Percentiles rank a stretch among this genome's conserved stretches.
phyloP scores from a whole-genome alignment of 129 eudicot species.

The Arctium lappa region DNA sequence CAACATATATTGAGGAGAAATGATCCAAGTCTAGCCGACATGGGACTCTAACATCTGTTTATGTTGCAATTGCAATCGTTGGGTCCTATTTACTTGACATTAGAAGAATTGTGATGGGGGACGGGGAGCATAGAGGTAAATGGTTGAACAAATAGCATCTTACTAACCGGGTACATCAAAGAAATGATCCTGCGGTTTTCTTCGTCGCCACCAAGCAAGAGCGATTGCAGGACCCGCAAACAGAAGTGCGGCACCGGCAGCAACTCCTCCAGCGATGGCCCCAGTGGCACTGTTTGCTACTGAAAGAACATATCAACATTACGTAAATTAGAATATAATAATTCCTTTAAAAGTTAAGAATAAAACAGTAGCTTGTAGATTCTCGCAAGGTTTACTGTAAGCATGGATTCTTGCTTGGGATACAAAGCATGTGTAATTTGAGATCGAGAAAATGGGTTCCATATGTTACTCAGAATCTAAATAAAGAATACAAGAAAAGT shows the following conservation, averaged over 20 bases:
- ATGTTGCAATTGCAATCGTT: too few relatives aligned
- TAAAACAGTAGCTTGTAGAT: background rate
- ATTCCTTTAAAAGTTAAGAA: background rate
- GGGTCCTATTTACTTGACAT: too few relatives aligned
- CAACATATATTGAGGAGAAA: too few relatives aligned
- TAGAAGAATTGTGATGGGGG: too few relatives aligned
- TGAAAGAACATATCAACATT: slow-evolving; percentile 20
- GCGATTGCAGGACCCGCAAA: slow-evolving; percentile 98
- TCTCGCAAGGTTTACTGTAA: too few relatives aligned
- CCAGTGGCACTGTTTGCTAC: slow-evolving; percentile 88
- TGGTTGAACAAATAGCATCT: background rate
- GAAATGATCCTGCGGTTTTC: slow-evolving; percentile 93
- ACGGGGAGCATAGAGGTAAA: background rate
- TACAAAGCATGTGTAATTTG: too few relatives aligned
- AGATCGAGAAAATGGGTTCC: too few relatives aligned
- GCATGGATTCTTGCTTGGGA: too few relatives aligned
- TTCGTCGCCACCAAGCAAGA: slow-evolving; percentile 84
- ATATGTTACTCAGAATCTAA: too few relatives aligned
- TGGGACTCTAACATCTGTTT: too few relatives aligned
- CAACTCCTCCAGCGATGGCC: slow-evolving; percentile 98
- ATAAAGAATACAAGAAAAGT: too few relatives aligned
- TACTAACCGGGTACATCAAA: slow-evolving; percentile 97
- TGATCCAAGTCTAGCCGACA: too few relatives aligned
- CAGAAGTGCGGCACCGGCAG: slow-evolving; percentile 94
- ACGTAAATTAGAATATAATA: background rate